Base-by-base conservation (phyloP, 176 grass and related monocot species). In the Hsuehochloa calcarea region DNA sequence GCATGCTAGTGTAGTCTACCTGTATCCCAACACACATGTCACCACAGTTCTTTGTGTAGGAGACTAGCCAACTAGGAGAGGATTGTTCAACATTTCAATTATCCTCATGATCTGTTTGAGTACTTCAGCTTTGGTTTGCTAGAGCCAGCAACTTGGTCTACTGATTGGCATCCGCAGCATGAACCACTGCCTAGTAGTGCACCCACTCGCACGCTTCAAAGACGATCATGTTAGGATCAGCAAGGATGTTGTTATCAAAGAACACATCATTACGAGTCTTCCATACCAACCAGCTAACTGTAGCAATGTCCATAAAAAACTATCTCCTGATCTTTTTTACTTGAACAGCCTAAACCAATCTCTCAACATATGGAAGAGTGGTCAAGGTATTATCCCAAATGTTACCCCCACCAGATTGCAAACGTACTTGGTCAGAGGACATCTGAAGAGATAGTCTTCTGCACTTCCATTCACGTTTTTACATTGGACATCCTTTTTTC, bases 381-480 rank as follows among this genome's bases (percentile, higher is more conserved):
- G 40, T 74, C 4, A 23, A 43, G 5, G 25, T 80, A 35, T n/a
- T 76, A 39, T 40, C 34, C 29, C 26, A 37, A 62, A 47, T 55
- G 29, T 70, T 46, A n/a, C 23, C 41, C 51, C 19, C 8, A 72
- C 68, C 40, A 73, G 59, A 25, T 46, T 71, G 11, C 13, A 63
- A 49, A 37, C 46, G 54, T 61, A 34, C 25, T 73, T 83, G 60
- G 7, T 82, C 80, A 37, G 34, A 64, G 84, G 6, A 55, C 26
- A 71, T 76, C 46, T 77, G 66, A 52, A 82, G 51, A 62, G 77
- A 63, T 80, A 16, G 19, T 65, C 51, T 71, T 70, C 6, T 35
- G 22, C 52, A 44, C 8, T 5, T 29, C 6, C 6, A 65, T 80
- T 59, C 38, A 19, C 25, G 3, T 27, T 11, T 76, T 26, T 8